These are phyloP conservation scores for Pulveroboletus sp. DNA, from an alignment of 768 basidiomycete genomes.

Conservation along the genomic window DNA sequence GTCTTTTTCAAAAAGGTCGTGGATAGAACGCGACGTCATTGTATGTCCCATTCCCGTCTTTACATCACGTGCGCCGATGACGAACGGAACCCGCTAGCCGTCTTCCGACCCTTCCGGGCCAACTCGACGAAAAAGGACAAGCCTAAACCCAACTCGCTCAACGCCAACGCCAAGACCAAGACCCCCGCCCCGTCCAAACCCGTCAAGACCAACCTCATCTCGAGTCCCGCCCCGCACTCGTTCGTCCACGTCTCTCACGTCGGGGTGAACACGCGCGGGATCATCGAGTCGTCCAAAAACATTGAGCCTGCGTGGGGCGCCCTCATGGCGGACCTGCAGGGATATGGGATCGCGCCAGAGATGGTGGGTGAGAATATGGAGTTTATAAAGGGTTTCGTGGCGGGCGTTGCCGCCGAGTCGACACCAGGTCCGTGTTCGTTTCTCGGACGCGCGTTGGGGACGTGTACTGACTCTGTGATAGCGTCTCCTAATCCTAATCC, in stretches of 20 bases:
- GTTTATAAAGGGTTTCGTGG: conserved; percentile 34
- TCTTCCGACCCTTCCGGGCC: conserved; percentile 28
- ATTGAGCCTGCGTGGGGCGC: conserved; percentile 55
- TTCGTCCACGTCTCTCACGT: conserved; percentile 69
- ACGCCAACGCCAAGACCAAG: conserved; percentile 15
- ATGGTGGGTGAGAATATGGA: conserved; percentile 30
- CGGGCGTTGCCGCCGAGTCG: conserved; percentile 4
- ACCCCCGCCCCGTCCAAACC: conserved; percentile 35
- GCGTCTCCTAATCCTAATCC: conserved; percentile 2
- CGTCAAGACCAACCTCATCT: conserved; percentile 43
- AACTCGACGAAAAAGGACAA: conserved; percentile 28
- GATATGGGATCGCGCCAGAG: conserved; percentile 35
- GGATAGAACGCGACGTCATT: conserved; percentile 46
- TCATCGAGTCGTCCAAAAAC: conserved; percentile 51
- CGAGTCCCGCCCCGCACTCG: conserved; percentile 54
- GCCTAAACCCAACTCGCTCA: background rate
- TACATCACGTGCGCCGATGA: conserved; percentile 2
- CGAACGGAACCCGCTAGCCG: conserved; percentile 10
- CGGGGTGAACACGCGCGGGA: conserved; percentile 50
- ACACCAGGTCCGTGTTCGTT: background rate
- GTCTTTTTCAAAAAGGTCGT: conserved; percentile 60
- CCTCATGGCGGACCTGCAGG: conserved; percentile 41
- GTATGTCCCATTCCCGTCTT: conserved; percentile 16
- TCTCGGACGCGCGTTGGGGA: background rate
- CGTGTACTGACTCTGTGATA: background rate